Conservation (phyloP, 2,329 filamentous ascomycete genomes). For the Apiospora kogelbergensis region DNA sequence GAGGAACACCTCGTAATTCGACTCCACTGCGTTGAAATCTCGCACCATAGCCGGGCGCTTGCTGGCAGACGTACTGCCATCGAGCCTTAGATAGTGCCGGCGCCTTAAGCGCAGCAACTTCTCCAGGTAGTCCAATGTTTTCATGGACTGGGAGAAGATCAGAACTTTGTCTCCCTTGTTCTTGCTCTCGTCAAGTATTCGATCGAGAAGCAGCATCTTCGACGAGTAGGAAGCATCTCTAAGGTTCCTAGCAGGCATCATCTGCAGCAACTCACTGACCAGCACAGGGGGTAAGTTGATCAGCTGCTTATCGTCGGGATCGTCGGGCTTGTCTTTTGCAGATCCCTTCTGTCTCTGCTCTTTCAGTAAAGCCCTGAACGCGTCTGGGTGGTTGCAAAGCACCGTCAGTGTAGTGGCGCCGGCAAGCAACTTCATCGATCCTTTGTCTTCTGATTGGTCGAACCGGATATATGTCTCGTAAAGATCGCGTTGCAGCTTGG, state of each 20-base stretch:
- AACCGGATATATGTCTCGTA: constrained; percentile 54
- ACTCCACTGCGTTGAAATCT: constrained; percentile 59
- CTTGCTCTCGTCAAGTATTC: constrained; percentile 68
- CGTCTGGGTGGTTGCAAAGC: constrained; percentile 53
- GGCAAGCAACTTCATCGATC: constrained; percentile 32
- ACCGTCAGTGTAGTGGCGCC: constrained; percentile 40
- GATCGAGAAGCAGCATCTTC: constrained; percentile 66
- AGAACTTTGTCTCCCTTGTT: constrained; percentile 70
- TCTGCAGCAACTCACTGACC: constrained; percentile 31
- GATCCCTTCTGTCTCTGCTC: constrained; percentile 17
- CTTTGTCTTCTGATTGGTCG: constrained; percentile 12
- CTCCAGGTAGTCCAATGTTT: constrained; percentile 69
- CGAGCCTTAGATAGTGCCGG: constrained; percentile 58
- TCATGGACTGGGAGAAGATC: constrained; percentile 74
- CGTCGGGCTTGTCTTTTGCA: constrained; percentile 10
- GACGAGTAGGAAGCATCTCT: constrained; percentile 57
- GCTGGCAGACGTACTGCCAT: constrained; percentile 60
- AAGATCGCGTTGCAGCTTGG: constrained; percentile 59
- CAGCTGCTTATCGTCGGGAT: constrained; percentile 12
- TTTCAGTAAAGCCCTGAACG: constrained; percentile 41
- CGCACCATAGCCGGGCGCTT: constrained; percentile 65
- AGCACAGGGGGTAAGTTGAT: constrained; percentile 28
- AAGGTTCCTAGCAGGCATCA: constrained; percentile 37
- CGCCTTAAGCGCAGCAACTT: constrained; percentile 49
- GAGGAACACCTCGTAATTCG: constrained; percentile 60